phyloP scores from a whole-genome alignment of 768 basidiomycete species.

The Suillus subalutaceus region DNA sequence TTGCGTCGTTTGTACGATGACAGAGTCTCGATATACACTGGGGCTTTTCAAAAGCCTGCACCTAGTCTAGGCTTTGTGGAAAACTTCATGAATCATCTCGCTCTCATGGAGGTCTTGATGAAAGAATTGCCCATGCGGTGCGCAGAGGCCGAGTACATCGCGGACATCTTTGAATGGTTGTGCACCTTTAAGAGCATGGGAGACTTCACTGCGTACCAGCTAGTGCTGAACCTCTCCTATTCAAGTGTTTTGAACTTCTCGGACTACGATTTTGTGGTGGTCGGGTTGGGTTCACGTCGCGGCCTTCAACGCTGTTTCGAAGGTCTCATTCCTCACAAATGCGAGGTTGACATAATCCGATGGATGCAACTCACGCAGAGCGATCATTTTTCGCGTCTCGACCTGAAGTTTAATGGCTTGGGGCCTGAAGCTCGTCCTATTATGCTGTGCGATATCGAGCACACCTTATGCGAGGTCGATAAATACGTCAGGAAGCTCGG shows the following conservation, averaged over 20 bases:
- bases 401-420: constrained; percentile 53
- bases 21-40: constrained; percentile 60
- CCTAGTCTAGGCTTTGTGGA: constrained; percentile 53
- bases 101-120: constrained; percentile 63
- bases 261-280: constrained; percentile 68
- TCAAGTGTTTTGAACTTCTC: constrained; percentile 60
- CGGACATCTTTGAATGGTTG: constrained; percentile 65
- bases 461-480: constrained; percentile 78
- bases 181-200: constrained; percentile 70
- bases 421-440: constrained; percentile 53
- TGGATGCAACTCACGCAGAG: constrained; percentile 65
- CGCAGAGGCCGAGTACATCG: constrained; percentile 52
- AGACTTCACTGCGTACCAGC: constrained; percentile 74
- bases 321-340: constrained; percentile 38
- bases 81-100: constrained; percentile 63
- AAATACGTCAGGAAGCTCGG: constrained; percentile 64
- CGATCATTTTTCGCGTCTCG: constrained; percentile 62
- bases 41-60: constrained; percentile 73
- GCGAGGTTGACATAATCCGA: constrained; percentile 61
- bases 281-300: constrained; percentile 66
- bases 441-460: constrained; percentile 75
- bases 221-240: constrained; percentile 62
- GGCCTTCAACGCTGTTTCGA: constrained; percentile 75
- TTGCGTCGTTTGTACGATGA: constrained; percentile 43
- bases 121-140: constrained; percentile 55